Conservation (phyloP, 1,284 basidiomycete genomes). For the Austropuccinia psidii region DNA sequence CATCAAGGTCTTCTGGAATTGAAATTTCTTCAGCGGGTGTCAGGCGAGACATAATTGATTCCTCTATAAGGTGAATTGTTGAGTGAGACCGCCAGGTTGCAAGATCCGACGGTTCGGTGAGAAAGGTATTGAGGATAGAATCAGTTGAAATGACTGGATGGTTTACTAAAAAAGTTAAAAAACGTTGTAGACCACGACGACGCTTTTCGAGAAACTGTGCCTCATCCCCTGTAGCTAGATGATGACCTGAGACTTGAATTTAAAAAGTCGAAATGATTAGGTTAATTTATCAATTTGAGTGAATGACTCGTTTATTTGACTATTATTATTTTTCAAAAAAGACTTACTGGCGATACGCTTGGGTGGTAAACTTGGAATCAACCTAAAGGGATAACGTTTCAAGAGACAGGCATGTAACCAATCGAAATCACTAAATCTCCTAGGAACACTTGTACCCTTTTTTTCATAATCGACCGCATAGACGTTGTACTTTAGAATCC, state of each 20-base stretch:
- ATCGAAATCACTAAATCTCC: slow-evolving; percentile 75
- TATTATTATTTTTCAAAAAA: slow-evolving; percentile 16
- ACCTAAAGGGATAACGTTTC: slow-evolving; percentile 70
- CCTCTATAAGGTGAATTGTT: slow-evolving; percentile 65
- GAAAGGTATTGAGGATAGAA: slow-evolving; percentile 67
- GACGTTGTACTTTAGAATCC: slow-evolving; percentile 35
- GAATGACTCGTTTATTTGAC: slow-evolving; percentile 5
- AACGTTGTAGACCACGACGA: slow-evolving; percentile 73
- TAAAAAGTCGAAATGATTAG: not conserved
- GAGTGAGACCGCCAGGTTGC: slow-evolving; percentile 39
- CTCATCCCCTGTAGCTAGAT: slow-evolving; percentile 60
- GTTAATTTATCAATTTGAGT: not conserved
- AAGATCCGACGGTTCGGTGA: slow-evolving; percentile 39
- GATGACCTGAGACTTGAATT: slow-evolving; percentile 37
- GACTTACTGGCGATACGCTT: slow-evolving; percentile 79
- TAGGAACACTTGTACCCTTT: slow-evolving; percentile 46
- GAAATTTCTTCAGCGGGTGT: slow-evolving; percentile 79
- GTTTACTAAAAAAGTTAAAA: slow-evolving; percentile 73
- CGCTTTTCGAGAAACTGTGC: slow-evolving; percentile 73
- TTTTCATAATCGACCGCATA: slow-evolving; percentile 36
- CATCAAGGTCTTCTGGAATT: slow-evolving; percentile 81
- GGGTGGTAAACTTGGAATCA: slow-evolving; percentile 79
- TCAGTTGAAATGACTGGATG: slow-evolving; percentile 84
- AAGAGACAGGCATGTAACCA: slow-evolving; percentile 76
- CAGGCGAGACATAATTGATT: slow-evolving; percentile 68